Evolutionary conservation across 2,329 filamentous ascomycete genomes (phyloP).

Genomic region (Neopestalotiopsis rosae): DNA sequence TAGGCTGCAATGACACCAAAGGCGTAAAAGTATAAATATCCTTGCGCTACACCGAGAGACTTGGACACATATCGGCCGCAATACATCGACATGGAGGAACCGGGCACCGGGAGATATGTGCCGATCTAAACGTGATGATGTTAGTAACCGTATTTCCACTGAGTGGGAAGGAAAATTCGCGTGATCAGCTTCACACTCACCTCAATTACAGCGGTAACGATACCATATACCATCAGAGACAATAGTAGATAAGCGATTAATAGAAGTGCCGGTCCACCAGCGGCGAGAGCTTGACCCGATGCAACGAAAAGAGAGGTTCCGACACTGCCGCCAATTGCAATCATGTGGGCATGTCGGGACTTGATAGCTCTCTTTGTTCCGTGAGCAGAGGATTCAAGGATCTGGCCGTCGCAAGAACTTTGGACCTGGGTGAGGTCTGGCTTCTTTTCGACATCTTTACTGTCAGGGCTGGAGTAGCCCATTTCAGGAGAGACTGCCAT

Average conservation of each 20-base stretch:
- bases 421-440: background rate
- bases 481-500: background rate
- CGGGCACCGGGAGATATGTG: constrained; percentile 54
- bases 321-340: constrained; percentile 53
- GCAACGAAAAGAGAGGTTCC: constrained; percentile 54
- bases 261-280: constrained; percentile 47
- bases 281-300: constrained; percentile 46
- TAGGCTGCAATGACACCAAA: constrained; percentile 43
- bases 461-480: background rate
- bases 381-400: background rate
- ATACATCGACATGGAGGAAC: constrained; percentile 55
- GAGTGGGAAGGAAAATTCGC: background rate
- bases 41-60: constrained; percentile 49
- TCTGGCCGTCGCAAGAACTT: background rate
- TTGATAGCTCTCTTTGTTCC: constrained; percentile 34
- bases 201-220: constrained; percentile 52
- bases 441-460: background rate
- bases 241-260: constrained; percentile 49
- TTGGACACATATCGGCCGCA: constrained; percentile 49
- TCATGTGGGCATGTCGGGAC: constrained; percentile 52
- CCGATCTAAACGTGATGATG: constrained; percentile 42
- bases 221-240: constrained; percentile 46
- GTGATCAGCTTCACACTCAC: background rate
- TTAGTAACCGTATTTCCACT: background rate
- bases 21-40: constrained; percentile 46